Evolutionary conservation across 1,139 yeast genomes (phyloP).

Genomic region (Kodamaea ohmeri): DNA sequence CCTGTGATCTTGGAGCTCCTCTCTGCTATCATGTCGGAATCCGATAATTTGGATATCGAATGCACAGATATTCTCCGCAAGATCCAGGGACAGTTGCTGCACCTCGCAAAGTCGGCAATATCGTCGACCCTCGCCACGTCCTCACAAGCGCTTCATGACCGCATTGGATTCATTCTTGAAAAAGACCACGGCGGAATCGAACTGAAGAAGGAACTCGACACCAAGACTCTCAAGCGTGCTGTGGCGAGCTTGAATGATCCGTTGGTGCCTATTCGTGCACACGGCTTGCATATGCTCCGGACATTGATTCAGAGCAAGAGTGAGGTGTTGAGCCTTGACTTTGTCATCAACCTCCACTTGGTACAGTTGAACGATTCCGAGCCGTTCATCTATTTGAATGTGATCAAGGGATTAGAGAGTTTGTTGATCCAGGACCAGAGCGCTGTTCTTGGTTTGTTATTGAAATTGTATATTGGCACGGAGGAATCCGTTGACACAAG

Average conservation of each 20-base stretch:
- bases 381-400: slow-evolving; percentile 81
- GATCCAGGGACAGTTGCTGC: slow-evolving; percentile 27
- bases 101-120: slow-evolving; percentile 14
- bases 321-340: slow-evolving; percentile 48
- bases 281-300: slow-evolving; percentile 70
- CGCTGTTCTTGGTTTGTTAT: slow-evolving; percentile 38
- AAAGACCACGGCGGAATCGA: slow-evolving; percentile 17
- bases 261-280: slow-evolving; percentile 79
- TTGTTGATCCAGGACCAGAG: slow-evolving; percentile 47
- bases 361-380: slow-evolving; percentile 72
- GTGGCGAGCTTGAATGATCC: slow-evolving; percentile 71
- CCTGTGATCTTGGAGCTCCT: slow-evolving; percentile 49
- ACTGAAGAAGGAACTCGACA: slow-evolving; percentile 25
- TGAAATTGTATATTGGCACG: slow-evolving; percentile 38
- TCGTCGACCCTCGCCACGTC: slow-evolving; percentile 16
- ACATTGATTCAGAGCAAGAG: slow-evolving; percentile 53
- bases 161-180: slow-evolving; percentile 28
- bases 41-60: slow-evolving; percentile 27
- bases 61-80: slow-evolving; percentile 23
- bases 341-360: slow-evolving; percentile 60
- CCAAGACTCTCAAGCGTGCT: slow-evolving; percentile 48
- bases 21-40: slow-evolving; percentile 51
- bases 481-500: slow-evolving; percentile 55
- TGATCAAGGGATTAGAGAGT: slow-evolving; percentile 71
- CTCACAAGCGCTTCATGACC: slow-evolving; percentile 26